These are phyloP conservation scores for Sphenostylis stenocarpa DNA, from an alignment of 306 rosid species.

Conservation along the genomic window DNA sequence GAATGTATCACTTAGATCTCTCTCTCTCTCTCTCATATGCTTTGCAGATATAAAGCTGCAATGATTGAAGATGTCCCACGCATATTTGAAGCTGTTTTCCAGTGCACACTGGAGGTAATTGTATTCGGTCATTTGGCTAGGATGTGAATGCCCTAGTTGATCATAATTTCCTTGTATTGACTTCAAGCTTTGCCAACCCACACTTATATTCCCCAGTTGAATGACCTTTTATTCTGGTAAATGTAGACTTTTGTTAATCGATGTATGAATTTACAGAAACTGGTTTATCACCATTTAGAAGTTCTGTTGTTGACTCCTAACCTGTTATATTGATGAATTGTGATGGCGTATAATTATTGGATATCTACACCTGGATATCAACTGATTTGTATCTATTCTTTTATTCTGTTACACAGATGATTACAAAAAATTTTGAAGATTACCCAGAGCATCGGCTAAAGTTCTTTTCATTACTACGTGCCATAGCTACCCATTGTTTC, in stretches of 20 bases:
- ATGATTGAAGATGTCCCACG: constrained; percentile 92
- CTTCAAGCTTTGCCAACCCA: background rate
- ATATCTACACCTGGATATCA: background rate
- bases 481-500: constrained; percentile 91
- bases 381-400: background rate
- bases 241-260: background rate
- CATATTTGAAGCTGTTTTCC: constrained; percentile 97
- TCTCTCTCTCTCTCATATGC: background rate
- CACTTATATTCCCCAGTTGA: background rate
- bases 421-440: constrained; percentile 91
- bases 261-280: background rate
- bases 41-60: constrained; percentile 74
- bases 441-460: constrained; percentile 98
- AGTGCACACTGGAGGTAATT: constrained; percentile 95
- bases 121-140: constrained; percentile 6
- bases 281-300: background rate
- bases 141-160: background rate
- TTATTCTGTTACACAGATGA: constrained; percentile 61
- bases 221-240: background rate
- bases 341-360: background rate
- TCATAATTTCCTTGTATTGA: background rate
- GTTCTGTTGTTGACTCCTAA: background rate
- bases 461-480: constrained; percentile 89
- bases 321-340: background rate
- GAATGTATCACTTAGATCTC: background rate